Evolutionary conservation across 2,329 filamentous ascomycete genomes (phyloP), one percentile per base, ranked within the genome.

Genomic region (Aureobasidium sp.): DNA sequence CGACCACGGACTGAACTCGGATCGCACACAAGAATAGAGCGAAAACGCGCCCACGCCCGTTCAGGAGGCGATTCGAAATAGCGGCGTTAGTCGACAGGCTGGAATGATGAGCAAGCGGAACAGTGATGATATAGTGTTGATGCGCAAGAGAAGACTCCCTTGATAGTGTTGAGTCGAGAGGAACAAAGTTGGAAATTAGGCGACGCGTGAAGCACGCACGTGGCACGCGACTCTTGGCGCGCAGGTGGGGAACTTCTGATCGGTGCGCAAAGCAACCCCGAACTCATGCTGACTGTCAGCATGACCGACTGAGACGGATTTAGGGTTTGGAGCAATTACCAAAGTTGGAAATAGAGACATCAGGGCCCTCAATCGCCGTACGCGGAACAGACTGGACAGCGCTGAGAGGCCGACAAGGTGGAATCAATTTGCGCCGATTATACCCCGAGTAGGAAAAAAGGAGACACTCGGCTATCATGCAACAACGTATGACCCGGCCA

Each of bases 401-500:
- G 43, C 10, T 46, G 24, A 32, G 26, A 29, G 26, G 46, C 3
- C 29, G 26, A 9, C 15, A 17, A 29, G 5, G 8, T 2, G 12
- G 32, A 6, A 48, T n/a, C 15, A 15, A 7, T 26, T 29, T 43
- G 37, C 26, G 51, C 39, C 39, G 53, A 57, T 36, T 29, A 27
- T n/a, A 5, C 46, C 26, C 39, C 41, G n/a, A 57, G 6, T 26
- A 13, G 34, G 53, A 27, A 46, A 57, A 36, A 41, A 57, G 39
- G 41, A 36, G 53, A 24, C 39, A 24, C 10, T 17, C 41, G 53
- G 51, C 53, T 44, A 44, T 57, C 53, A 57, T 57, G 53, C 53
- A 57, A 57, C 39, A 57, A 27, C 47, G 27, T 41, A 41, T 57
- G 53, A 57, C 29, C 46, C 46, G 46, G 46, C 55, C 55, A 59